Evolutionary conservation across 129 eudicot species (phyloP).

Genomic region (Saposhnikovia divaricata): DNA sequence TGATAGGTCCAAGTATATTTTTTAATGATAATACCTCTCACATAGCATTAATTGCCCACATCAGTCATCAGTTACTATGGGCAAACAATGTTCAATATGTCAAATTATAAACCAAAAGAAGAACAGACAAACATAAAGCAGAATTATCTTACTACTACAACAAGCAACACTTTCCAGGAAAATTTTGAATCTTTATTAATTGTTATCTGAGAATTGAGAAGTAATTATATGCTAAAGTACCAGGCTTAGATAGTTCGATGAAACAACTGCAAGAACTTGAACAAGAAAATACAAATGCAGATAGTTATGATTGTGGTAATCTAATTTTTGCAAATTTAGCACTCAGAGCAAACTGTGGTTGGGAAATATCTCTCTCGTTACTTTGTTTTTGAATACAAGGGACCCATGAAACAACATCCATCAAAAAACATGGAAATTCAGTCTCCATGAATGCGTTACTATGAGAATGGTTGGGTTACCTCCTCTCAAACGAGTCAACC

Average conservation of each 20-base stretch:
- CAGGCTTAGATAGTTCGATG: not conserved
- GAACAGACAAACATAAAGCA: not conserved
- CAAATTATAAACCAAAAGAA: not conserved
- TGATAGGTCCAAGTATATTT: not conserved
- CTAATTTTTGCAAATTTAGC: not conserved
- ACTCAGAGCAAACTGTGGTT: not conserved
- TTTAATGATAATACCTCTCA: not conserved
- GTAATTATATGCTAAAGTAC: not conserved
- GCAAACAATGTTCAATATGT: not conserved
- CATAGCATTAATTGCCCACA: not conserved
- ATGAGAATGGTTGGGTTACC: slow-evolving; percentile 35
- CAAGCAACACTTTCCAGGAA: not conserved
- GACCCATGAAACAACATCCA: not conserved
- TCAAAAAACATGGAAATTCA: not conserved
- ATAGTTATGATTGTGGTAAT: not conserved
- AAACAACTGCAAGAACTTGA: not conserved
- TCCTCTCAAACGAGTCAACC: slow-evolving; percentile 91
- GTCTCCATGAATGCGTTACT: not conserved
- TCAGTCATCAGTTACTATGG: not conserved
- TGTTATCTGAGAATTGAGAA: not conserved
- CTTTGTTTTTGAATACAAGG: not conserved
- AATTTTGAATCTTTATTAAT: not conserved
- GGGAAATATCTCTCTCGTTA: not conserved
- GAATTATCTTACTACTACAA: not conserved
- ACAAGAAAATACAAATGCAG: not conserved